Evolutionary conservation across 1,284 basidiomycete genomes (phyloP).

Genomic region (Fomitopsis palustris): DNA sequence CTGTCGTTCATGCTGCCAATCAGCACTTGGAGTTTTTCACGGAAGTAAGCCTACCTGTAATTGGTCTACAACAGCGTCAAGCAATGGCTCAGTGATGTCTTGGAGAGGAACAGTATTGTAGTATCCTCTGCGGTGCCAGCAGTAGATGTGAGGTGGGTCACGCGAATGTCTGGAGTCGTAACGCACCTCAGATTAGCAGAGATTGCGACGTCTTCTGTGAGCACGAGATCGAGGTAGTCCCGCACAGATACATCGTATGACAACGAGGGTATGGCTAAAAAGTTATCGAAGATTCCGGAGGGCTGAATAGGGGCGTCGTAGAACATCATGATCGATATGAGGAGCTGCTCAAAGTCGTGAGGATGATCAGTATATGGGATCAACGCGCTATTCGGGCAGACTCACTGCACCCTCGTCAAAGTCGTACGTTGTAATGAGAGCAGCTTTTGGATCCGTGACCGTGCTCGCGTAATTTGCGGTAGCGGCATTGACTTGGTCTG

Average conservation of each 20-base stretch:
- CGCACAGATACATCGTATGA: constrained; percentile 31
- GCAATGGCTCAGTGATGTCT: constrained; percentile 35
- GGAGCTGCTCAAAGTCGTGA: too few species aligned
- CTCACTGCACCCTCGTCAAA: constrained; percentile 38
- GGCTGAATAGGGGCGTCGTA: constrained; percentile 41
- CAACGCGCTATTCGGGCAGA: background rate
- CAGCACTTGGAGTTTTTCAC: constrained; percentile 24
- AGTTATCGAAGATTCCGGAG: constrained; percentile 40
- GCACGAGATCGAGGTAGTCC: constrained; percentile 36
- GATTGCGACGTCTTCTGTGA: constrained; percentile 35
- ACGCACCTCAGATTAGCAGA: constrained; percentile 35
- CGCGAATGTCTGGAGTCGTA: background rate
- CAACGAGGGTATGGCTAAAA: constrained; percentile 31
- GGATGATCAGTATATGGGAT: background rate
- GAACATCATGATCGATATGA: constrained; percentile 31
- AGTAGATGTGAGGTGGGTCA: background rate
- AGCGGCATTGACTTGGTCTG: constrained; percentile 40
- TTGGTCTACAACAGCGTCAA: constrained; percentile 36
- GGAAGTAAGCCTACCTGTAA: constrained; percentile 39
- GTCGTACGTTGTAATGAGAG: constrained; percentile 50
- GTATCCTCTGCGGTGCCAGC: constrained; percentile 31
- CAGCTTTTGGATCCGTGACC: constrained; percentile 57
- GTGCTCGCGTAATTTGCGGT: constrained; percentile 45
- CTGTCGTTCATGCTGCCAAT: constrained; percentile 9
- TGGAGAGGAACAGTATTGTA: constrained; percentile 48